Evolutionary conservation across 345 rosid species (phyloP), one percentile per base, ranked within the genome.

Genomic region (Salix purpurea): DNA sequence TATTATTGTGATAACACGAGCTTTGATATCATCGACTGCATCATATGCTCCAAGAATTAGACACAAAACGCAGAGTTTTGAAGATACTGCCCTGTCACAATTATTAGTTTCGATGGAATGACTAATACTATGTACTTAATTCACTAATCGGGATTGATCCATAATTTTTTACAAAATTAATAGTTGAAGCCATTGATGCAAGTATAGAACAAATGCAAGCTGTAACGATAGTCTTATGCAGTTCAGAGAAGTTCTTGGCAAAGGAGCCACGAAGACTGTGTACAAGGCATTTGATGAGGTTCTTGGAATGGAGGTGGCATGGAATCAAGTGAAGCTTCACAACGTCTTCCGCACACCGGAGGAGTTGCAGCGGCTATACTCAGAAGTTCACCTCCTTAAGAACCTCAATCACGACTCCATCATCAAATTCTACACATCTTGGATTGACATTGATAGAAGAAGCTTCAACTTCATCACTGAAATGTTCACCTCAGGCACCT

Each of bases 391-490:
- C 66, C 80, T 81, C 37, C 81, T 81, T 42, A 81, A 78, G 72
- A 81, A 72, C 61, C 84, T 81, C 67, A 81, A 81, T 40, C 84
- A 81, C 15, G 78, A 76, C 39, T 75, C 48, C 69, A 80, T 80
- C 78, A 81, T 81, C 6, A 74, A 74, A 62, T 79, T 79, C 78
- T 79, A 74, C 42, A 8, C 75, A 23, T 79, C 78, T 36, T 92
- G 97, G 97, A 86, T 92, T 42, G 91, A 90, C 74, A 69, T 85
- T 71, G 75, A 85, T 48, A 69, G 64, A 60, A 88, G 84, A 80
- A 85, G 87, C 80, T 90, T 90, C 87, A 90, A 92, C 83, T 90
- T 92, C 89, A 92, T 92, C 85, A 92, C 94, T 32, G 97, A 92
- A 82, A 79, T 92, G 93, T 89, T 92, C 77, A 89, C 94, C 77